A percentile compares a stretch with the other conserved stretches of the same genome.
Conservation (phyloP, 2,329 filamentous ascomycete species). For the Cercospora sp. region DNA sequence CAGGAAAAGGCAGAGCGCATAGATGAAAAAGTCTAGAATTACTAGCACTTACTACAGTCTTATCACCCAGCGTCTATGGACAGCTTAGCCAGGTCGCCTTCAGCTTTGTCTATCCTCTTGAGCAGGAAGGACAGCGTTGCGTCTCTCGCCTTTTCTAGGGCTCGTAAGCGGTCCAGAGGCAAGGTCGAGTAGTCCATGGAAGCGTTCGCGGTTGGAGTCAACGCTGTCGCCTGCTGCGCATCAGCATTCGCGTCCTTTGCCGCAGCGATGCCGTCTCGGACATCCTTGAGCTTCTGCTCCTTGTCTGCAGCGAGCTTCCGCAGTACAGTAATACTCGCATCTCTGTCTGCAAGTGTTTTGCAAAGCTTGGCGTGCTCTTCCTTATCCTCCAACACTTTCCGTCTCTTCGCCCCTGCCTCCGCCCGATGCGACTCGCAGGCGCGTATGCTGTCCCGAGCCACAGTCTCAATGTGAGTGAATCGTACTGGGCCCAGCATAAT, state of each 20-base stretch:
- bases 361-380: conserved; percentile 41
- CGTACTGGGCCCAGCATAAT: conserved; percentile 54
- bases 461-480: conserved; percentile 55
- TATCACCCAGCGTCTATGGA: neutral
- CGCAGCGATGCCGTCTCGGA: conserved; percentile 10
- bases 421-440: conserved; percentile 41
- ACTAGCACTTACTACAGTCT: neutral
- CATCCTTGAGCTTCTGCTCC: conserved; percentile 42
- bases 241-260: conserved; percentile 2
- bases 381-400: conserved; percentile 39
- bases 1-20: conserved; percentile 22
- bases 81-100: conserved; percentile 36
- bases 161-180: conserved; percentile 44
- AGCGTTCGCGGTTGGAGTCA: conserved; percentile 11
- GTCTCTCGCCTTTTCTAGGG: conserved; percentile 54
- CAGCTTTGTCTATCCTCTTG: conserved; percentile 55
- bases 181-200: conserved; percentile 46
- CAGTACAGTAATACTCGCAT: conserved; percentile 52
- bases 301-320: conserved; percentile 49
- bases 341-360: conserved; percentile 48
- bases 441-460: conserved; percentile 51
- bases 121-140: conserved; percentile 55
- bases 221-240: conserved; percentile 2
- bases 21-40: neutral
- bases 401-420: conserved; percentile 37